These are phyloP conservation scores for Fusarium nelsonii DNA, from an alignment of 2,329 filamentous ascomycete species.

Conservation along the genomic window DNA sequence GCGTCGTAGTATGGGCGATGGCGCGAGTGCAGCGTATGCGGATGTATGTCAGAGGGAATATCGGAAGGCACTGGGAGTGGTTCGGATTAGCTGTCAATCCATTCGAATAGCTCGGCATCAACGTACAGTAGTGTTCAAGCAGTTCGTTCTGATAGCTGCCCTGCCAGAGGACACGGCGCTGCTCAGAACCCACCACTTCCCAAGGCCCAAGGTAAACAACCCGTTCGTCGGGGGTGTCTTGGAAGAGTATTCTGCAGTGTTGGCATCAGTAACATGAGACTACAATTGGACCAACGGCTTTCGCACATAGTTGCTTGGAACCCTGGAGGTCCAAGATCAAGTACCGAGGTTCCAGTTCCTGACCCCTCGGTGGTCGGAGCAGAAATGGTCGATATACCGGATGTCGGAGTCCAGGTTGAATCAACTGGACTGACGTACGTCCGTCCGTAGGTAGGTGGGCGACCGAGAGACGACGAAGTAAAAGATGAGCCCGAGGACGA, in stretches of 20 bases:
- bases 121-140: constrained; percentile 64
- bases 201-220: constrained; percentile 67
- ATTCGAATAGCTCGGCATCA: constrained; percentile 1
- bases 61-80: constrained; percentile 59
- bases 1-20: constrained; percentile 65
- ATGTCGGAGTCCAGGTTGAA: constrained; percentile 62
- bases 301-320: constrained; percentile 67
- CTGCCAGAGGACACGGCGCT: constrained; percentile 65
- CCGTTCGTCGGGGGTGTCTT: constrained; percentile 62
- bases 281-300: constrained; percentile 10
- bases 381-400: constrained; percentile 59
- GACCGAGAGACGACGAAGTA: constrained; percentile 59
- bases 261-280: constrained; percentile 41
- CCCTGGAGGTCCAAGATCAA: constrained; percentile 65
- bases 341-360: constrained; percentile 56
- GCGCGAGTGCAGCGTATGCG: constrained; percentile 63
- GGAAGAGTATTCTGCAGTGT: constrained; percentile 60
- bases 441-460: constrained; percentile 57
- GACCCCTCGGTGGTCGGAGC: constrained; percentile 56
- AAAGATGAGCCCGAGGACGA: constrained; percentile 64
- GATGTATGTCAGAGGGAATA: constrained; percentile 59
- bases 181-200: constrained; percentile 62
- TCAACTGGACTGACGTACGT: constrained; percentile 59
- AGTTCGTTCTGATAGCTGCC: constrained; percentile 65
- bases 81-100: constrained; percentile 16